Conservation (phyloP, 768 basidiomycete genomes). For the Neoboletus brunneissimus region DNA sequence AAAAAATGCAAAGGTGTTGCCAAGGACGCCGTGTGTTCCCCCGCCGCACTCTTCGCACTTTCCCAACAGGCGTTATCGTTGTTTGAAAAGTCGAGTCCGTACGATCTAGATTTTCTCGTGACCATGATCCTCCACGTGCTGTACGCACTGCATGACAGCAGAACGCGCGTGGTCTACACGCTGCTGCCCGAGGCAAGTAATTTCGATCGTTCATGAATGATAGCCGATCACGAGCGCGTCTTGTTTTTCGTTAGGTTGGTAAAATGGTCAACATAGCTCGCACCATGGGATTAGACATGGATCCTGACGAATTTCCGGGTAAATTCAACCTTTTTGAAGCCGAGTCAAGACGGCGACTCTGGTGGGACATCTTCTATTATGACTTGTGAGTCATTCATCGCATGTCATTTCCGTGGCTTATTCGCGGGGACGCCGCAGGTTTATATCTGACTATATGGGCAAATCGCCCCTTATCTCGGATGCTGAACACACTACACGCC, state of each 20-base stretch:
- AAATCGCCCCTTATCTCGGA: conserved; percentile 60
- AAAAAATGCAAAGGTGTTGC: conserved; percentile 29
- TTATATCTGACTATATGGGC: conserved; percentile 65
- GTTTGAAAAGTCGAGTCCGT: conserved; percentile 41
- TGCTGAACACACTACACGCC: conserved; percentile 50
- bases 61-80: conserved; percentile 47
- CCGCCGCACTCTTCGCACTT: conserved; percentile 44
- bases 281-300: conserved; percentile 57
- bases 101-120: conserved; percentile 56
- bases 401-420: conserved; percentile 3
- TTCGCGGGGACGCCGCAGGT: conserved; percentile 40
- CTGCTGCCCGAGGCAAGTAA: conserved; percentile 28
- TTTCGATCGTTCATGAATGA: conserved; percentile 29
- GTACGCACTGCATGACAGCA: conserved; percentile 52
- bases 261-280: conserved; percentile 69
- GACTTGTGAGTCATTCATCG: conserved; percentile 57
- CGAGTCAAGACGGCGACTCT: conserved; percentile 53
- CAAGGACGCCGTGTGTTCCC: conserved; percentile 30
- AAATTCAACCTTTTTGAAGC: conserved; percentile 50
- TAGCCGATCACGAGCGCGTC: conserved; percentile 10
- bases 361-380: conserved; percentile 81
- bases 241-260: conserved; percentile 44
- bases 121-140: conserved; percentile 58
- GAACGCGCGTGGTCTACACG: conserved; percentile 39
- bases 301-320: conserved; percentile 52